Base-by-base conservation (phyloP, 371 early-diverging fungal genomes). In the Rhizomucor miehei region DNA sequence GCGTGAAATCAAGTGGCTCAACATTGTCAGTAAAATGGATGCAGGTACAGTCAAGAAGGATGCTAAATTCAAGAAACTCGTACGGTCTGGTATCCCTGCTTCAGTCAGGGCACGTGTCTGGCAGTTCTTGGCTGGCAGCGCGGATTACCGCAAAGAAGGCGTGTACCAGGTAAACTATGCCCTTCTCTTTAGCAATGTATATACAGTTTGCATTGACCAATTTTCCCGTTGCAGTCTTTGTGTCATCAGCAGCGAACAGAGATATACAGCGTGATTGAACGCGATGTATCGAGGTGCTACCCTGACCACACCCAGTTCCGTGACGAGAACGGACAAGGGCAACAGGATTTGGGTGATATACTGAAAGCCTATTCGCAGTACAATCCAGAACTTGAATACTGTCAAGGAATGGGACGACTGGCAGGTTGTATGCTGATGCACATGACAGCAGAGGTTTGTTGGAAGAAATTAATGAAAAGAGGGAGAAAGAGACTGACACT, bases 371-470 rank as follows among this genome's bases (percentile, higher is more conserved):
- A 95, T 63, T 91, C 95, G 0, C 88, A 92, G 20, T 90, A 92
- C 67, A 91, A 96, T 59, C 81, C 86, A 0, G 69, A 78, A n/a
- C 77, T 97, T 6, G 98, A 95, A 23, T 98, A 98, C 66, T 95
- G 97, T 64, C 97, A 97, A 68, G 98, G 98, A 5, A 95, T 98
- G 95, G 93, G 94, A 5, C 85, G 93, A 39, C 58, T 98, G 45
- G 96, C 87, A 3, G 97, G 97, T 0, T 79, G 93, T 66, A 84
- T 95, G 77, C 65, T 98, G 52, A 92, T 95, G 86, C 90, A 91
- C 14, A 83, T 94, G 81, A 70, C 84, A 3, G 83, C 85, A 14
- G 92, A 89, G 65, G 88, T 81, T 60, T 46, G 41, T 34, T n/a
- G n/a, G n/a, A n/a, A n/a, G 29, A 8, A 29, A 29, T 29, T 29